These are phyloP conservation scores for Cryptococcus sp. DNA, from an alignment of 1,284 basidiomycete species.

Conservation along the genomic window DNA sequence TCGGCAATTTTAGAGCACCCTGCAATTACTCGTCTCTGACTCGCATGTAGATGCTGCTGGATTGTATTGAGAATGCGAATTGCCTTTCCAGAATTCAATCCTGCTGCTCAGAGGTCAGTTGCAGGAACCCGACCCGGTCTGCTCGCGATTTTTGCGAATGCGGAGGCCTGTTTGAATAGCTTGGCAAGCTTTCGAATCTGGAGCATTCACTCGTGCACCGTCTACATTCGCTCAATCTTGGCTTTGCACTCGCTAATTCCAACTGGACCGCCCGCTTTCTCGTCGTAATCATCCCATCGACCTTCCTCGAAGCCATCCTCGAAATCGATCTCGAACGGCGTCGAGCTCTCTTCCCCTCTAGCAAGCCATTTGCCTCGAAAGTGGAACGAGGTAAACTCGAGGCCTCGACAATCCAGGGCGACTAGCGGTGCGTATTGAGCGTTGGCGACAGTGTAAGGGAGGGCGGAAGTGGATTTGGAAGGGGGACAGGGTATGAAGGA, in stretches of 20 bases:
- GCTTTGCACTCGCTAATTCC: constrained; percentile 37
- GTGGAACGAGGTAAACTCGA: constrained; percentile 44
- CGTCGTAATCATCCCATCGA: constrained; percentile 48
- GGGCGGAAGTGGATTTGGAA: constrained; percentile 31
- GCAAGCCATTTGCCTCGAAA: constrained; percentile 31
- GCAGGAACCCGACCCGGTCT: too few species aligned
- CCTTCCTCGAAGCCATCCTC: constrained; percentile 38
- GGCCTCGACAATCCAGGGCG: constrained; percentile 44
- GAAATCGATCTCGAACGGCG: constrained; percentile 41
- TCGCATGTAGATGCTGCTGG: too few species aligned
- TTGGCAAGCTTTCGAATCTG: too few species aligned
- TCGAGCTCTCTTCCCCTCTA: constrained; percentile 25
- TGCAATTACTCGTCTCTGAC: too few species aligned
- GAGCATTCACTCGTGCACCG: too few species aligned
- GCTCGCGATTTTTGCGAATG: too few species aligned
- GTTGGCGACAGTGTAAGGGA: constrained; percentile 27
- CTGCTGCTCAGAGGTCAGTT: not conserved
- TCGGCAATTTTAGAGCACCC: too few species aligned
- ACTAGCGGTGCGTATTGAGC: constrained; percentile 34
- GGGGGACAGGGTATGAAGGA: constrained; percentile 35
- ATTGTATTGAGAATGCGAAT: too few species aligned
- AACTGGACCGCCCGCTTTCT: constrained; percentile 33
- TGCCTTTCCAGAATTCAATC: too few species aligned
- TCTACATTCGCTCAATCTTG: constrained; percentile 29
- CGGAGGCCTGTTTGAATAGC: too few species aligned